phyloP scores from a whole-genome alignment of 768 basidiomycete species.

The Pholiota molesta region DNA sequence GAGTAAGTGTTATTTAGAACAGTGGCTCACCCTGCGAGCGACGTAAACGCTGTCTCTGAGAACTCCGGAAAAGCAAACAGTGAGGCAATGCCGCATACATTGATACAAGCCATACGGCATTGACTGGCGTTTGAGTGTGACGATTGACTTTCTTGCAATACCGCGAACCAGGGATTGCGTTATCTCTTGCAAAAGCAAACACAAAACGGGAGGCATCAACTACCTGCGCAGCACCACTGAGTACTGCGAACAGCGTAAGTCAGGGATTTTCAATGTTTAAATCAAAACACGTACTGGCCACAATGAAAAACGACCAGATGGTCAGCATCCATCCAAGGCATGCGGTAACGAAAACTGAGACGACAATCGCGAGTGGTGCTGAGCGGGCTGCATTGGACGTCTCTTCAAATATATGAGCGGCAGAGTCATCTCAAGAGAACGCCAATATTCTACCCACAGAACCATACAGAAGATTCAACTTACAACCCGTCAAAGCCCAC shows the following conservation, averaged over 20 bases:
- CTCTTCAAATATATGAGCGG: conserved; percentile 77
- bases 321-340: conserved; percentile 70
- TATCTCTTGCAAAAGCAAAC: conserved; percentile 75
- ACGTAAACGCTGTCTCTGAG: conserved; percentile 61
- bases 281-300: conserved; percentile 38
- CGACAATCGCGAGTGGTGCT: conserved; percentile 70
- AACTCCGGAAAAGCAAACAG: conserved; percentile 70
- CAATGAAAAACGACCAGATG: conserved; percentile 72
- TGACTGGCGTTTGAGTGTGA: conserved; percentile 68
- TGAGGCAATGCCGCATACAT: conserved; percentile 51
- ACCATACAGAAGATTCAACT: conserved; percentile 20
- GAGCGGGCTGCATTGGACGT: conserved; percentile 62
- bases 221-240: conserved; percentile 73
- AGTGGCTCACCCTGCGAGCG: conserved; percentile 59
- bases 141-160: conserved; percentile 68
- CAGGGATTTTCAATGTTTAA: conserved; percentile 1
- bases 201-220: conserved; percentile 78
- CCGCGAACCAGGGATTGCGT: conserved; percentile 71
- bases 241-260: conserved; percentile 40
- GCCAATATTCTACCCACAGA: background rate
- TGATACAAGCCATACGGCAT: conserved; percentile 82
- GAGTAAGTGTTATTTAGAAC: background rate
- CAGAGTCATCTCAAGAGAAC: conserved; percentile 65
- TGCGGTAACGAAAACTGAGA: conserved; percentile 64
- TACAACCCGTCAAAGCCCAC: conserved; percentile 82